Conservation (phyloP, 768 basidiomycete species). For the Psilocybe cyanescens region DNA sequence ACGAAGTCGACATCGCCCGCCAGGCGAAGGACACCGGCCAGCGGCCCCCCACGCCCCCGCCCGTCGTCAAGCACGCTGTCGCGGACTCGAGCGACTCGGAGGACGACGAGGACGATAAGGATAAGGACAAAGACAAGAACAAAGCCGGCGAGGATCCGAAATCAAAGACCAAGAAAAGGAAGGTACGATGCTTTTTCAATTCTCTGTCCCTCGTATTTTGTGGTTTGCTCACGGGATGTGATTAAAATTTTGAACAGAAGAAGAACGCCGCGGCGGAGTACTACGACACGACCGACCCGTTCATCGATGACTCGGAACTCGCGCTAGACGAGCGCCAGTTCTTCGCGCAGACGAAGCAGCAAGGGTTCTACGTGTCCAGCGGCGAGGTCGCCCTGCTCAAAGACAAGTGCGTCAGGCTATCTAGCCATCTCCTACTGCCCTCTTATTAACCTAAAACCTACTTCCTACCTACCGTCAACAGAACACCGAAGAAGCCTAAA, state of each 20-base stretch:
- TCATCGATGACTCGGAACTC: slow-evolving; percentile 97
- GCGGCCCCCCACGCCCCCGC: slow-evolving; percentile 59
- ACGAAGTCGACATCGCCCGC: slow-evolving; percentile 68
- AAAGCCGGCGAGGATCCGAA: slow-evolving; percentile 1
- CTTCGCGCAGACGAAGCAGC: slow-evolving; percentile 90
- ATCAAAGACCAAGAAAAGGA: slow-evolving; percentile 40
- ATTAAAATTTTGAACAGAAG: slow-evolving; percentile 22
- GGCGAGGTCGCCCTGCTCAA: slow-evolving; percentile 88
- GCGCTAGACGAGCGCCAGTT: slow-evolving; percentile 88
- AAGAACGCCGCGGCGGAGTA: slow-evolving; percentile 68
- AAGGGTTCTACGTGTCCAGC: slow-evolving; percentile 89
- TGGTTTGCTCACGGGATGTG: neutral
- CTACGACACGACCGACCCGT: slow-evolving; percentile 91
- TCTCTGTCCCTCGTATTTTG: neutral
- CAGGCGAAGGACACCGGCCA: slow-evolving; percentile 70
- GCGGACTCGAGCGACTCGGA: slow-evolving; percentile 61
- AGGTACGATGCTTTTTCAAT: slow-evolving; percentile 19
- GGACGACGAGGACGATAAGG: slow-evolving; percentile 47
- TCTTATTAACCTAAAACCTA: neutral
- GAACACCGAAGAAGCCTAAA: slow-evolving; percentile 73
- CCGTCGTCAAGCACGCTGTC: slow-evolving; percentile 35
- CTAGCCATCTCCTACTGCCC: neutral
- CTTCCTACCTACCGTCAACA: slow-evolving; percentile 20
- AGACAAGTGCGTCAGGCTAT: slow-evolving; percentile 55
- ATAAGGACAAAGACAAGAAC: slow-evolving; percentile 22